Conservation (phyloP, 495 filamentous ascomycete genomes). For the Podospora anserina region DNA sequence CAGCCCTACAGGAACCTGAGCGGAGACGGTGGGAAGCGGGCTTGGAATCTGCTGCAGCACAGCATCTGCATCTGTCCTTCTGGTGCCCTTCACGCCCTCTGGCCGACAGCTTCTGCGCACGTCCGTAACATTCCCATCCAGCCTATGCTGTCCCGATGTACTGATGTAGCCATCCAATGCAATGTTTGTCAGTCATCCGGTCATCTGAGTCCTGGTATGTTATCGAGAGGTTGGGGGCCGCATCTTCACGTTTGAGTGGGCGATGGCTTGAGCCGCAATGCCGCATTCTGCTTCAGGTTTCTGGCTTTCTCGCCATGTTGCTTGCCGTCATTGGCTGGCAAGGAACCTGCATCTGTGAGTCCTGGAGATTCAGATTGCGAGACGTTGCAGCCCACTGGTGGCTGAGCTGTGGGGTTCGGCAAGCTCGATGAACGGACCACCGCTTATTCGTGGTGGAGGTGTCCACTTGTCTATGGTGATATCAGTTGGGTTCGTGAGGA, state of each 20-base stretch:
- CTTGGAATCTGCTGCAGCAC: neutral
- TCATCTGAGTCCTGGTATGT: neutral
- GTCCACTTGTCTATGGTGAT: neutral
- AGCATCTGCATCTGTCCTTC: neutral
- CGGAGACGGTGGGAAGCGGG: neutral
- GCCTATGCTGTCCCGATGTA: neutral
- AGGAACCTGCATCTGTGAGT: neutral
- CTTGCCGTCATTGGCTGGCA: slow-evolving; percentile 2
- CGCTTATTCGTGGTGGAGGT: neutral
- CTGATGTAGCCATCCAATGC: neutral
- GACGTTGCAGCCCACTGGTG: neutral
- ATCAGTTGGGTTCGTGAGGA: neutral
- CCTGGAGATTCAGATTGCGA: neutral
- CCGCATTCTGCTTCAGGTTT: neutral
- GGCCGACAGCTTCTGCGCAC: neutral
- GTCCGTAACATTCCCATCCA: neutral
- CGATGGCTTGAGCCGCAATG: neutral
- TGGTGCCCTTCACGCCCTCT: neutral
- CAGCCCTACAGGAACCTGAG: neutral
- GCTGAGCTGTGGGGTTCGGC: neutral
- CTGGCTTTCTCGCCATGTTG: neutral
- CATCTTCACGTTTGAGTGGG: neutral
- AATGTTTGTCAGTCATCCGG: neutral
- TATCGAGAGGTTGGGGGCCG: neutral
- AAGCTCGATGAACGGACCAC: neutral